phyloP scores from a whole-genome alignment of 768 basidiomycete species.

The Lactifluus echinatus region DNA sequence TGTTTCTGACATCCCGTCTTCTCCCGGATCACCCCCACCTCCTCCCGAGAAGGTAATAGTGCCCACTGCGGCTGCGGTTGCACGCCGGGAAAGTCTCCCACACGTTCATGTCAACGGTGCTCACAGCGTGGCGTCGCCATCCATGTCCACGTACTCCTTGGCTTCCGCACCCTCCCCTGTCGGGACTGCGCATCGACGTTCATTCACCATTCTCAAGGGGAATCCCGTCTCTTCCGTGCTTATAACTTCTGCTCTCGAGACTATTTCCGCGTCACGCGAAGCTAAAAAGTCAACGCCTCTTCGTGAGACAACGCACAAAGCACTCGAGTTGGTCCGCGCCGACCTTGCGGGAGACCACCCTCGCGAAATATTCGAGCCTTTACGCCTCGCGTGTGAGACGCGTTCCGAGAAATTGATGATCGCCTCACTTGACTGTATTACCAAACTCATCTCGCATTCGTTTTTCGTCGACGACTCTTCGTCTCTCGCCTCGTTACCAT shows the following conservation, averaged over 20 bases:
- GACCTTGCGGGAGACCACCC: conserved; percentile 70
- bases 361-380: conserved; percentile 90
- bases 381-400: conserved; percentile 94
- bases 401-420: conserved; percentile 90
- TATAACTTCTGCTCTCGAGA: conserved; percentile 78
- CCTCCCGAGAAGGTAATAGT: conserved; percentile 8
- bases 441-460: conserved; percentile 94
- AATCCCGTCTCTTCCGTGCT: conserved; percentile 71
- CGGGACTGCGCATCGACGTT: conserved; percentile 27
- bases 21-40: conserved; percentile 10
- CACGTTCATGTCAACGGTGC: conserved; percentile 7
- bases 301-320: conserved; percentile 72
- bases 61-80: not conserved
- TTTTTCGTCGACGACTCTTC: conserved; percentile 77
- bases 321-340: conserved; percentile 71
- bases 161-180: conserved; percentile 17
- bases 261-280: conserved; percentile 80
- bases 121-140: conserved; percentile 2
- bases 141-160: conserved; percentile 19
- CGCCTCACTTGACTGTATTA: conserved; percentile 93
- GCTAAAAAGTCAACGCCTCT: conserved; percentile 77
- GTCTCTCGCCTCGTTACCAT: conserved; percentile 39
- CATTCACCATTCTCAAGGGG: conserved; percentile 41
- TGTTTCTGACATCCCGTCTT: not conserved
- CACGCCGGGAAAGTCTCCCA: conserved; percentile 14